Conservation (phyloP, 2,329 filamentous ascomycete genomes). For the Daldinia eschscholtzii region DNA sequence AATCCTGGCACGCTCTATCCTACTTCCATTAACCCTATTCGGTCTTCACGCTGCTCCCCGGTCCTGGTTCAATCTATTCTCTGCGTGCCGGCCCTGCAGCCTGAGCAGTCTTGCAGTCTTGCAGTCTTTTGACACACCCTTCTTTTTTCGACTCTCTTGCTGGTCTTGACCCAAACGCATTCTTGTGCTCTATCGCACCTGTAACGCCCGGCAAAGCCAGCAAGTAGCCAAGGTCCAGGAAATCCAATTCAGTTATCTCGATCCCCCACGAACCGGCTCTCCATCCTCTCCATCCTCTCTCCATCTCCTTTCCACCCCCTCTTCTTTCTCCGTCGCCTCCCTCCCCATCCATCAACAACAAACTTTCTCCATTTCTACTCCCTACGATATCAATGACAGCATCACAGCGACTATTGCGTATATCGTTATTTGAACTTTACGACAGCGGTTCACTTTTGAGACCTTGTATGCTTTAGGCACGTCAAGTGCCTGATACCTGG, state of each 20-base stretch:
- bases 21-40: constrained; percentile 40
- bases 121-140: constrained; percentile 4
- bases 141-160: constrained; percentile 12
- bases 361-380: constrained; percentile 1
- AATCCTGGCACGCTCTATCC: constrained; percentile 36
- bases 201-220: constrained; percentile 33
- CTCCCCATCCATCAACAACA: constrained; percentile 20
- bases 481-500: constrained; percentile 43
- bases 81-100: constrained; percentile 35
- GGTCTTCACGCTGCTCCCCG: constrained; percentile 36
- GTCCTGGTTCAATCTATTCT: constrained; percentile 38
- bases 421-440: constrained; percentile 45
- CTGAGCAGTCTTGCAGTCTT: background rate
- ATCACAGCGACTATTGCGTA: constrained; percentile 27
- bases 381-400: constrained; percentile 28
- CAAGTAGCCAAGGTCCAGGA: constrained; percentile 28
- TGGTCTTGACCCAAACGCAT: constrained; percentile 24
- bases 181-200: constrained; percentile 25
- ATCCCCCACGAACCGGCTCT: constrained; percentile 43
- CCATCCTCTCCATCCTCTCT: constrained; percentile 26
- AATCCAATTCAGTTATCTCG: constrained; percentile 39
- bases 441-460: constrained; percentile 42
- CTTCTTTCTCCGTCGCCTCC: constrained; percentile 37
- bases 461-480: constrained; percentile 43
- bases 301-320: constrained; percentile 27